Conservation (phyloP, 495 filamentous ascomycete genomes). For the Gamarada debralockiae region DNA sequence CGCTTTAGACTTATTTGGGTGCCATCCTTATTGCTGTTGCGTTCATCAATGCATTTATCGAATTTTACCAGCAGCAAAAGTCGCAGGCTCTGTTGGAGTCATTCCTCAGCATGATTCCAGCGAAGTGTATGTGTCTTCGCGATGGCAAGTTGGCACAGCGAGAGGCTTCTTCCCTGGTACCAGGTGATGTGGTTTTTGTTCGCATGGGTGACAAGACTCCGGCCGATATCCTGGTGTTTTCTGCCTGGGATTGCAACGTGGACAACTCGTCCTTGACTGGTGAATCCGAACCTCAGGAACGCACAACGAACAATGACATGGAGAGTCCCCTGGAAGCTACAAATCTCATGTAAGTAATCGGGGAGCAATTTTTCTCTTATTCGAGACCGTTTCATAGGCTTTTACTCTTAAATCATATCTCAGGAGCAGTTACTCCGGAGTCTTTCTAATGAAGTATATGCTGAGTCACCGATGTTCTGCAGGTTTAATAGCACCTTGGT, state of each 20-base stretch:
- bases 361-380: too few species aligned
- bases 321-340: conserved; percentile 26
- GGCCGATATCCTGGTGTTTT: conserved; percentile 18
- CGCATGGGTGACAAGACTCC: conserved; percentile 19
- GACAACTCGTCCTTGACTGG: conserved; percentile 22
- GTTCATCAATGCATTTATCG: conserved; percentile 31
- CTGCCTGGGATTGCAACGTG: conserved; percentile 17
- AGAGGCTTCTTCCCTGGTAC: conserved; percentile 20
- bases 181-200: conserved; percentile 17
- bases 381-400: too few species aligned
- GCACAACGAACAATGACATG: conserved; percentile 25
- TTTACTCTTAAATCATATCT: too few species aligned
- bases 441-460: too few species aligned
- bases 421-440: too few species aligned
- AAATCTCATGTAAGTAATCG: conserved; percentile 24
- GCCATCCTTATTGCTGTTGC: conserved; percentile 30
- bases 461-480: too few species aligned
- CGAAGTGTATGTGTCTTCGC: conserved; percentile 29
- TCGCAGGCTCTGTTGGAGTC: conserved; percentile 29
- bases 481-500: conserved; percentile 25
- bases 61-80: conserved; percentile 31
- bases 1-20: conserved; percentile 28
- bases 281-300: conserved; percentile 21
- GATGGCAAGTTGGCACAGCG: conserved; percentile 25
- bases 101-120: conserved; percentile 31